These are phyloP conservation scores for Microthlaspi erraticum DNA, from an alignment of 345 rosid genomes.

Conservation along the genomic window DNA sequence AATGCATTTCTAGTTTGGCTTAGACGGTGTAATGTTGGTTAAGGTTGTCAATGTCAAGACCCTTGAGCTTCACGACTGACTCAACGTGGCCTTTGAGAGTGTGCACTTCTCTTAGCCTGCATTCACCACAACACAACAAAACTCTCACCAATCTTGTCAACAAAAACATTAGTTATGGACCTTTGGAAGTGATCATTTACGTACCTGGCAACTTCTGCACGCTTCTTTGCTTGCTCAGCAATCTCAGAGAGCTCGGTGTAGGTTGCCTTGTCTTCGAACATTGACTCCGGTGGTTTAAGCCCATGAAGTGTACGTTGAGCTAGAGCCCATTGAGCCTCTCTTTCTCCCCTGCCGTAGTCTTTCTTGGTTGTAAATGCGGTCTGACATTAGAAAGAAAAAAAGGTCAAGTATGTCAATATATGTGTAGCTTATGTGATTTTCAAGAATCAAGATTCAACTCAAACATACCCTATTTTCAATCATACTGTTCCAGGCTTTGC, in stretches of 20 bases:
- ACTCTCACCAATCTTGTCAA: conserved; percentile 14
- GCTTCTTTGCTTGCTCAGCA: conserved; percentile 93
- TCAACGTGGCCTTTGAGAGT: conserved; percentile 79
- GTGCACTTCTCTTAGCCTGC: conserved; percentile 74
- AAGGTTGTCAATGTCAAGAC: conserved; percentile 72
- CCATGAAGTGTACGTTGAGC: conserved; percentile 88
- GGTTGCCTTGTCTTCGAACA: conserved; percentile 62
- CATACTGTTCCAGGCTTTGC: conserved; percentile 82
- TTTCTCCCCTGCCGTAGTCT: conserved; percentile 78
- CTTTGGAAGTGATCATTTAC: background rate
- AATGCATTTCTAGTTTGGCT: conserved; percentile 1
- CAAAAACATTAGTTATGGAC: background rate
- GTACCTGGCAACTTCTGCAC: conserved; percentile 94
- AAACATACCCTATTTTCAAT: conserved; percentile 72
- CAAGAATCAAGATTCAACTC: background rate
- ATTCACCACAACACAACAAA: conserved; percentile 26
- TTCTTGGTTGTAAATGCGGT: conserved; percentile 89
- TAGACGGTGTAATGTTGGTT: conserved; percentile 76
- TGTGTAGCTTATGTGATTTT: background rate
- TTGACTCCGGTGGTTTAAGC: conserved; percentile 59
- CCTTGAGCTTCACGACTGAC: conserved; percentile 73
- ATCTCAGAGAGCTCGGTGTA: conserved; percentile 74
- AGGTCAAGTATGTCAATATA: background rate
- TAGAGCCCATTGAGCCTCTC: conserved; percentile 89
- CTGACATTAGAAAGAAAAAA: conserved; percentile 27